Percentiles rank a stretch among this genome's conserved stretches.
phyloP scores from a whole-genome alignment of 495 filamentous ascomycete species.

The Penicillium arizonense region DNA sequence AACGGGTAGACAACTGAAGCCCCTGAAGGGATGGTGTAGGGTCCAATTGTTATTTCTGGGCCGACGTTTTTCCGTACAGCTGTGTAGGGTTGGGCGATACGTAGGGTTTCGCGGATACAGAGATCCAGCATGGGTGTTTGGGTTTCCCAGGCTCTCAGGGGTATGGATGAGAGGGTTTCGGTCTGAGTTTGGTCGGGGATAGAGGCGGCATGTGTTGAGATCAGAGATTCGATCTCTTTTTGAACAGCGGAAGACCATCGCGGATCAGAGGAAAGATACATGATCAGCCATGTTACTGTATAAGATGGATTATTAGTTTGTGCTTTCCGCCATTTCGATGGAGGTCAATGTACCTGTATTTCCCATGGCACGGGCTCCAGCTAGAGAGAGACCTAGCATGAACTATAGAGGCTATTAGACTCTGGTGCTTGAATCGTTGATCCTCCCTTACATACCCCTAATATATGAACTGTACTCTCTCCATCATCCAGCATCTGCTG shows the following conservation, averaged over 20 bases:
- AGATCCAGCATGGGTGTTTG: constrained; percentile 4
- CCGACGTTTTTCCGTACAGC: constrained; percentile 9
- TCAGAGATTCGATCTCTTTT: constrained; percentile 1
- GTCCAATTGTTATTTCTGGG: background rate
- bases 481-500: constrained; percentile 9
- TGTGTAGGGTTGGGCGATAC: constrained; percentile 7
- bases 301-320: background rate
- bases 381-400: constrained; percentile 7
- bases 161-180: constrained; percentile 3
- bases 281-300: constrained; percentile 9
- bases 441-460: background rate
- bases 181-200: background rate
- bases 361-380: constrained; percentile 8
- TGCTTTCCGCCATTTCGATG: too few species aligned
- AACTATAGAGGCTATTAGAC: background rate
- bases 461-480: constrained; percentile 2
- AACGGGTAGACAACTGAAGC: constrained; percentile 6
- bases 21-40: constrained; percentile 5
- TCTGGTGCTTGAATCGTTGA: background rate
- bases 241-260: background rate
- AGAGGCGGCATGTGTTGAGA: background rate
- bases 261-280: constrained; percentile 5
- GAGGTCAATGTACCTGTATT: constrained; percentile 3
- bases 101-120: constrained; percentile 10
- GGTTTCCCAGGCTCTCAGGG: constrained; percentile 8